Percentiles rank a stretch among this genome's conserved stretches.
phyloP scores from a whole-genome alignment of 169 alveolate genomes.

The Eimeria tenella region DNA sequence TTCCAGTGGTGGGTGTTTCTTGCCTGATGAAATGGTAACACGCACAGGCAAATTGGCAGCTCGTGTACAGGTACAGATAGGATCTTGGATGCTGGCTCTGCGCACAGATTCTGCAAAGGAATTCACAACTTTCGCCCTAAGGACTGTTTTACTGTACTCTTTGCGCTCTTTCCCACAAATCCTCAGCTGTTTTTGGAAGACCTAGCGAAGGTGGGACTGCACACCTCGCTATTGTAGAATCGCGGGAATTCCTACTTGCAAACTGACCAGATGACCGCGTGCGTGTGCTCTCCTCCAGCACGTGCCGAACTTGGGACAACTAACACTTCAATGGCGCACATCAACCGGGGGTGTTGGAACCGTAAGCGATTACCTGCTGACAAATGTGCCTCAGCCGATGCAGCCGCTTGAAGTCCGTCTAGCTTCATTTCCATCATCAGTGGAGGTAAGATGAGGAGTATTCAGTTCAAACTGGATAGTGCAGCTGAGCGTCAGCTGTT shows the following conservation, averaged over 20 bases:
- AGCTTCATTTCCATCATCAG: conserved; percentile 72
- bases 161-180: conserved; percentile 58
- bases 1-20: not conserved
- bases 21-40: not conserved
- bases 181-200: conserved; percentile 39
- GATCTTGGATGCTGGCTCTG: not conserved
- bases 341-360: conserved; percentile 76
- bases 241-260: not conserved
- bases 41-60: not conserved
- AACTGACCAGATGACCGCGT: not conserved
- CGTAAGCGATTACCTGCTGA: conserved; percentile 37
- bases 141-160: conserved; percentile 67
- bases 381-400: conserved; percentile 15
- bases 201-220: conserved; percentile 18
- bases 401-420: conserved; percentile 72
- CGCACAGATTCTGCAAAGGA: conserved; percentile 60
- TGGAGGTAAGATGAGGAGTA: conserved; percentile 35
- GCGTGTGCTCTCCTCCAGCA: conserved; percentile 43
- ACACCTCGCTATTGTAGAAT: not conserved
- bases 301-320: conserved; percentile 67
- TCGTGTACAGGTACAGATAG: too few relatives aligned
- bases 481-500: too few relatives aligned
- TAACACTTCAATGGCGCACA: conserved; percentile 78
- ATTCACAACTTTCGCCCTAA: conserved; percentile 72
- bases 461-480: too few relatives aligned